Evolutionary conservation across 108 stramenopile species (phyloP), one percentile per base, ranked within the genome.

Genomic region (Fistulifera pelliculosa): DNA sequence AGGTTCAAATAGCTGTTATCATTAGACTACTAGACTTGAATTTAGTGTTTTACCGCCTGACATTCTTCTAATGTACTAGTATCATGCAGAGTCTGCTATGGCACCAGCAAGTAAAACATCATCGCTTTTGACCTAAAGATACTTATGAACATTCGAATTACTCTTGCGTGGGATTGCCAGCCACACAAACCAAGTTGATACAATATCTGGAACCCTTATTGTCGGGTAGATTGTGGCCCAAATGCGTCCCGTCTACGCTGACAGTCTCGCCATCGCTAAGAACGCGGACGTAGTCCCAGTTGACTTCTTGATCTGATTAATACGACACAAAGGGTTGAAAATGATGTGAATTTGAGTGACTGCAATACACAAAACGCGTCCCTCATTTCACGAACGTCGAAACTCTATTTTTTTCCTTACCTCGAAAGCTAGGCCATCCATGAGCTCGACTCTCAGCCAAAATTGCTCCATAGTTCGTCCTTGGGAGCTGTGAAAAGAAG

Each of bases 351-450:
- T n/a, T n/a, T n/a, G n/a, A n/a, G n/a, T n/a, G n/a, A n/a, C n/a
- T n/a, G n/a, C n/a, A n/a, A n/a, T n/a, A n/a, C n/a, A n/a, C n/a
- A n/a, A n/a, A n/a, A n/a, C n/a, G n/a, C n/a, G n/a, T n/a, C n/a
- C n/a, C n/a, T n/a, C n/a, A n/a, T n/a, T n/a, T n/a, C n/a, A n/a
- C n/a, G n/a, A n/a, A n/a, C n/a, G n/a, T n/a, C n/a, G n/a, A n/a
- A n/a, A n/a, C n/a, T n/a, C 59, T 86, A 56, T 85, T n/a, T n/a
- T n/a, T n/a, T 25, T 52, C 51, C 12, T 54, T 15, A 38, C 31
- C 90, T 19, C 90, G 68, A 60, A 93, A 93, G 48, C 62, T 66
- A 13, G 90, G 90, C 90, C 90, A 93, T 13, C 90, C 89, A 56
- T 90, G 85, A 4, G 55, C 53, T 44, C 56, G 31, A 44, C 70